Conservation (phyloP, 2,329 filamentous ascomycete genomes). For the Furcasterigmium sp. region DNA sequence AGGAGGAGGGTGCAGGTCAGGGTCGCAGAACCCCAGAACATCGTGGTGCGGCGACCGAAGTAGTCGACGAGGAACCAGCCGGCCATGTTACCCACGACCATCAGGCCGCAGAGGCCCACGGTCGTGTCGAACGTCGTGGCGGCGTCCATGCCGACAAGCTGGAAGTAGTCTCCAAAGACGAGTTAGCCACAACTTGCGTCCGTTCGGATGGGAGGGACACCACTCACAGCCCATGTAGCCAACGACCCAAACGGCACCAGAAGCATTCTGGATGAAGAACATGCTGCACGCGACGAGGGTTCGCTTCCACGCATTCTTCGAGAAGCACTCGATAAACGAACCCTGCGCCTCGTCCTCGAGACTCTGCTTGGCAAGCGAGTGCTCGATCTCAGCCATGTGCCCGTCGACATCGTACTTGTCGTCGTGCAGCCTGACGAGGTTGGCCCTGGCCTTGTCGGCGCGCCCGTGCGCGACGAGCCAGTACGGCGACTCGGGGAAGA, state of each 20-base stretch:
- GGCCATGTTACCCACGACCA: slow-evolving; percentile 23
- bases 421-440: slow-evolving; percentile 21
- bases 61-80: slow-evolving; percentile 23
- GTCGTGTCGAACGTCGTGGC: slow-evolving; percentile 17
- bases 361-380: background rate
- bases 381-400: slow-evolving; percentile 21
- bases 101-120: slow-evolving; percentile 19
- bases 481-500: slow-evolving; percentile 24
- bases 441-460: slow-evolving; percentile 20
- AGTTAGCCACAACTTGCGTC: background rate
- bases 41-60: slow-evolving; percentile 20
- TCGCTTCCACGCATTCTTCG: background rate
- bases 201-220: slow-evolving; percentile 4
- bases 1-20: slow-evolving; percentile 20
- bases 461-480: slow-evolving; percentile 23
- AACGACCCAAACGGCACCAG: slow-evolving; percentile 24
- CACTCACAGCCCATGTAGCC: slow-evolving; percentile 13
- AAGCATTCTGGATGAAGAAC: slow-evolving; percentile 22
- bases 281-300: slow-evolving; percentile 19
- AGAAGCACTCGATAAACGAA: slow-evolving; percentile 6
- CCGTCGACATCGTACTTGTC: slow-evolving; percentile 21
- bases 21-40: slow-evolving; percentile 12
- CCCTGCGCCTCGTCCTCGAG: background rate
- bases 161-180: slow-evolving; percentile 15
- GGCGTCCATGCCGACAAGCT: slow-evolving; percentile 19